Evolutionary conservation across 345 rosid genomes (phyloP).

Genomic region (Eucalyptus pauciflora): DNA sequence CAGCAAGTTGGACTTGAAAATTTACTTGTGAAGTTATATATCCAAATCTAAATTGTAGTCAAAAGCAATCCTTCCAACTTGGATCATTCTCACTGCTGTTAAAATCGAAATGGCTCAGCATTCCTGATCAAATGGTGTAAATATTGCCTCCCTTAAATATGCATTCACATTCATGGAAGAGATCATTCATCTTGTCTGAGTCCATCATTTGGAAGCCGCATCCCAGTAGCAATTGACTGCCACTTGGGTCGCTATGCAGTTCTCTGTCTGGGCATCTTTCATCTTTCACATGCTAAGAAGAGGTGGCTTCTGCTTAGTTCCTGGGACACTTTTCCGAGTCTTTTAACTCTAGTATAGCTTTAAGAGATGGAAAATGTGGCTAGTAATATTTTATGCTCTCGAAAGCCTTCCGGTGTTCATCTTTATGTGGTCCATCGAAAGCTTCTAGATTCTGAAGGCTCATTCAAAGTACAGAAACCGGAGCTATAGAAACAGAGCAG

Average conservation of each 20-base stretch:
- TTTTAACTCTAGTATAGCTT: background rate
- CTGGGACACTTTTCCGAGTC: background rate
- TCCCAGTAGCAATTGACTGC: background rate
- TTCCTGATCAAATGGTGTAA: background rate
- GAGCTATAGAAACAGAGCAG: background rate
- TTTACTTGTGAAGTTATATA: background rate
- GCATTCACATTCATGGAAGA: background rate
- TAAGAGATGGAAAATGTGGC: background rate
- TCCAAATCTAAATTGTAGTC: background rate
- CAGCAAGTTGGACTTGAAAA: background rate
- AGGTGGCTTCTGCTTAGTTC: background rate
- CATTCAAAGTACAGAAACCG: background rate
- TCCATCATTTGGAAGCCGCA: background rate
- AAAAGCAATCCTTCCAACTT: background rate
- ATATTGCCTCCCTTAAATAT: background rate
- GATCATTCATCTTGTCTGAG: background rate
- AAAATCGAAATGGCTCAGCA: background rate
- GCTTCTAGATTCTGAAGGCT: background rate
- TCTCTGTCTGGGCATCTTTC: background rate
- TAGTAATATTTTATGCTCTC: background rate
- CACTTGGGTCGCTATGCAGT: background rate
- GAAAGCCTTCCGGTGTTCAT: background rate
- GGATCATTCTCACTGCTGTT: background rate
- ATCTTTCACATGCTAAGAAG: background rate
- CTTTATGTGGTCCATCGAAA: background rate